phyloP scores from a whole-genome alignment of 768 basidiomycete genomes.

The Termitomyces sp. region DNA sequence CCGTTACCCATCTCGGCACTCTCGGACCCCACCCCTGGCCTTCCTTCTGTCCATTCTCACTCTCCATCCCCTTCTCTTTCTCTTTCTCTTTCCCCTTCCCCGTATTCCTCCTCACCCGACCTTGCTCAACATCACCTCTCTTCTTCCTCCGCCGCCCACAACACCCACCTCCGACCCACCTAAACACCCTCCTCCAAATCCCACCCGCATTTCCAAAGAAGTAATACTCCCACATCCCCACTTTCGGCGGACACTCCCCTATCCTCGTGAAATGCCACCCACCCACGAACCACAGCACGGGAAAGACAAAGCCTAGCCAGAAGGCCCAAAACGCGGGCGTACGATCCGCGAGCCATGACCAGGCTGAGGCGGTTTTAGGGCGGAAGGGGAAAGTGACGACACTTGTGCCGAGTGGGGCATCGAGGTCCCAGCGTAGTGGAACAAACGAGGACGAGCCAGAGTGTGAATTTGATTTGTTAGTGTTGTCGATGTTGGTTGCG shows the following conservation, averaged over 20 bases:
- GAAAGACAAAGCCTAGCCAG: conserved; percentile 69
- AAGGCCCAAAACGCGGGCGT: conserved; percentile 59
- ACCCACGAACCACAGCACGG: conserved; percentile 72
- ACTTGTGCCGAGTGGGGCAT: conserved; percentile 29
- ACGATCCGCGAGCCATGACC: conserved; percentile 18
- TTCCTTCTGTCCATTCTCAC: conserved; percentile 7
- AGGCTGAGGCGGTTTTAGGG: conserved; percentile 18
- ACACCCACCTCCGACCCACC: conserved; percentile 14
- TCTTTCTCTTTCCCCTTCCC: conserved; percentile 5
- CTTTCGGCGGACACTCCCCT: conserved; percentile 39
- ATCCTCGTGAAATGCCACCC: conserved; percentile 60
- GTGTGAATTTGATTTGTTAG: conserved; percentile 31
- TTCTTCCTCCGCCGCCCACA: conserved; percentile 19
- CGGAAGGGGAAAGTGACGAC: conserved; percentile 24
- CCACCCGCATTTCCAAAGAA: conserved; percentile 13
- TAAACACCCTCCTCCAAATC: conserved; percentile 2
- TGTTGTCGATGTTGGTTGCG: background rate
- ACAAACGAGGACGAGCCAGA: conserved; percentile 18
- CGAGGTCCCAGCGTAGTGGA: conserved; percentile 48
- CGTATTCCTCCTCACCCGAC: conserved; percentile 3
- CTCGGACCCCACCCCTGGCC: conserved; percentile 16
- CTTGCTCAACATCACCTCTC: background rate
- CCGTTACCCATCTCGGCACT: conserved; percentile 38
- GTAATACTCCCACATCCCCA: conserved; percentile 43
- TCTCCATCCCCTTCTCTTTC: background rate